Percentiles rank a stretch among this genome's conserved stretches.
Conservation (phyloP, 1,284 basidiomycete genomes). For the Calocybe gambosa region DNA sequence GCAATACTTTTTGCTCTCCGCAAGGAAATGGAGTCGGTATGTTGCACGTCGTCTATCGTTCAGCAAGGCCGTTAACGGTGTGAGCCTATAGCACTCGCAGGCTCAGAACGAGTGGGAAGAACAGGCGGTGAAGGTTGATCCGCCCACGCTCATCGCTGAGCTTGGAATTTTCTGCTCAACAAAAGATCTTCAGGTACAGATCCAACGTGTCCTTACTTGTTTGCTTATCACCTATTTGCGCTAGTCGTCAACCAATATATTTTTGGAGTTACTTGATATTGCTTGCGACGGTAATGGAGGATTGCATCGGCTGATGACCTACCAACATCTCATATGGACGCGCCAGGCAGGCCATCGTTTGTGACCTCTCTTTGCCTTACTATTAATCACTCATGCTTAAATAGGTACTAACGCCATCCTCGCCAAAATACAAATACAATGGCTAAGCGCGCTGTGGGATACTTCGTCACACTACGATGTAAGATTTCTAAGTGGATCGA, state of each 20-base stretch:
- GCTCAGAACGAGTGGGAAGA: slow-evolving; percentile 6
- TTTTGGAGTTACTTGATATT: slow-evolving; percentile 30
- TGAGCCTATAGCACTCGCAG: slow-evolving; percentile 8
- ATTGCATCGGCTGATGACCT: slow-evolving; percentile 40
- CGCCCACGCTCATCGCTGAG: slow-evolving; percentile 18
- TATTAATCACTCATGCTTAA: not conserved
- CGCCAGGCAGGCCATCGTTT: slow-evolving; percentile 32
- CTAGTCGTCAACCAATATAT: slow-evolving; percentile 10
- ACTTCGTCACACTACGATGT: slow-evolving; percentile 17
- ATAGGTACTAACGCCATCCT: slow-evolving; percentile 29
- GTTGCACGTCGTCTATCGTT: not conserved
- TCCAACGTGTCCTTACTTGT: not conserved
- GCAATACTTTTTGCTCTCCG: slow-evolving; percentile 9
- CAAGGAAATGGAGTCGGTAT: slow-evolving; percentile 17
- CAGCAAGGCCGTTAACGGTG: not conserved
- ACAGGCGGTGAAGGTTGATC: slow-evolving; percentile 7
- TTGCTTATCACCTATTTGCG: not conserved
- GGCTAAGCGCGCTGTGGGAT: slow-evolving; percentile 48
- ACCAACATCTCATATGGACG: slow-evolving; percentile 53
- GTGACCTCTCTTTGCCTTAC: slow-evolving; percentile 15
- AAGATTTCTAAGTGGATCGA: slow-evolving; percentile 7
- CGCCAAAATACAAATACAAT: slow-evolving; percentile 33
- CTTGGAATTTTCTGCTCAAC: slow-evolving; percentile 13
- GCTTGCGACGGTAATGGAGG: slow-evolving; percentile 28
- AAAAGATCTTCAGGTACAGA: slow-evolving; percentile 7